These are phyloP conservation scores for Glycine latifolia DNA, from an alignment of 306 rosid species.

Conservation along the genomic window DNA sequence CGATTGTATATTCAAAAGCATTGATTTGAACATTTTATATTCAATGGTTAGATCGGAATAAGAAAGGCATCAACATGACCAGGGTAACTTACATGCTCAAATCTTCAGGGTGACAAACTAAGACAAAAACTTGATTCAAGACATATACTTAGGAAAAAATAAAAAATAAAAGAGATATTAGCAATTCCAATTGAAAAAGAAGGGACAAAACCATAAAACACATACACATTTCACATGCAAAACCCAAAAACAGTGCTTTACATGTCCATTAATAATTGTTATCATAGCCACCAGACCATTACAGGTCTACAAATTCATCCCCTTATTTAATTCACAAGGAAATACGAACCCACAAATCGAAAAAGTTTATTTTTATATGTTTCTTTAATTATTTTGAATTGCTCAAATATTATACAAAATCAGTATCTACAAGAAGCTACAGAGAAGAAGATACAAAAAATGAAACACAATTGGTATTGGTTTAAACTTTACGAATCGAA, in stretches of 20 bases:
- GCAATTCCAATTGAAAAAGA: too few species aligned
- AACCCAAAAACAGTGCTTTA: slow-evolving; percentile 63
- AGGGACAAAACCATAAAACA: too few species aligned
- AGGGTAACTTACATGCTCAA: too few species aligned
- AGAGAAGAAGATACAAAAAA: neutral
- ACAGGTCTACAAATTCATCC: neutral
- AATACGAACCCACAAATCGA: neutral
- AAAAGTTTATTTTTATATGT: too few species aligned
- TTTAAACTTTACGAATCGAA: neutral
- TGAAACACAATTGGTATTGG: neutral
- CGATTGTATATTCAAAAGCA: too few species aligned
- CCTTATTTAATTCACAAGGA: neutral
- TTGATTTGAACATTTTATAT: too few species aligned
- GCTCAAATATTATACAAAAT: neutral
- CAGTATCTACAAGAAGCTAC: neutral
- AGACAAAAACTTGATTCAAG: too few species aligned
- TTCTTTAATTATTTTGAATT: neutral
- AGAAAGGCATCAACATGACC: too few species aligned
- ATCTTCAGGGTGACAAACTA: too few species aligned
- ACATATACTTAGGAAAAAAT: too few species aligned
- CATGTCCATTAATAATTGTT: slow-evolving; percentile 60
- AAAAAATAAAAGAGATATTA: too few species aligned
- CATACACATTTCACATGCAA: neutral
- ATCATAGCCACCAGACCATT: slow-evolving; percentile 42
- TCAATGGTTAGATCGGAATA: too few species aligned